A percentile compares a stretch with the other conserved stretches of the same genome.
Evolutionary conservation across 2,329 filamentous ascomycete species (phyloP).

Genomic region (Mycocentrospora acerina): DNA sequence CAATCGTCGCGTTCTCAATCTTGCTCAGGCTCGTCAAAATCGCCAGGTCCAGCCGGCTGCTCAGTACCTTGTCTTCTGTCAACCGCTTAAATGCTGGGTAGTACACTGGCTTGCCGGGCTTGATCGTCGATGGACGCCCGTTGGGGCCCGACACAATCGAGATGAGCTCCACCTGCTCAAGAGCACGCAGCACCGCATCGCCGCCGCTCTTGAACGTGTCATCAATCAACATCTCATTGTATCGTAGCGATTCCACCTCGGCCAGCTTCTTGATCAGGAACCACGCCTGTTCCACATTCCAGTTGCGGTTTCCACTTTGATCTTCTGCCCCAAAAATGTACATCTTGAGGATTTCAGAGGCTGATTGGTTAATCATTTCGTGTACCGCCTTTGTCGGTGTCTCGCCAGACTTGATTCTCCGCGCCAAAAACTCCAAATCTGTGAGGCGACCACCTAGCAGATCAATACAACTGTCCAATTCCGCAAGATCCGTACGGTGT

Average conservation of each 20-base stretch:
- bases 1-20: slow-evolving; percentile 71
- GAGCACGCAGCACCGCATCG: slow-evolving; percentile 73
- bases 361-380: slow-evolving; percentile 86
- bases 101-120: slow-evolving; percentile 83
- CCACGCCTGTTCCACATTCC: slow-evolving; percentile 89
- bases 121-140: slow-evolving; percentile 76
- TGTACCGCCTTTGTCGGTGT: slow-evolving; percentile 76
- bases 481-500: slow-evolving; percentile 59
- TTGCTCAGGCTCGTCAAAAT: slow-evolving; percentile 69
- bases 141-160: slow-evolving; percentile 67
- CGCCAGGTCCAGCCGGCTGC: slow-evolving; percentile 67
- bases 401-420: slow-evolving; percentile 84
- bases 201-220: slow-evolving; percentile 72
- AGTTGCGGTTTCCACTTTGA: slow-evolving; percentile 58
- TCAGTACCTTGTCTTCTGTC: slow-evolving; percentile 69
- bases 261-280: slow-evolving; percentile 78
- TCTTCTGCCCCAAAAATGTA: slow-evolving; percentile 70
- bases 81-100: slow-evolving; percentile 77
- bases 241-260: slow-evolving; percentile 67
- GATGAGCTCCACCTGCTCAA: slow-evolving; percentile 86
- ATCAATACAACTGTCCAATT: slow-evolving; percentile 79
- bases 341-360: slow-evolving; percentile 90
- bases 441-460: slow-evolving; percentile 88
- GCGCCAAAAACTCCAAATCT: slow-evolving; percentile 90
- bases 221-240: slow-evolving; percentile 81